Evolutionary conservation across 305 asterid genomes (phyloP).

Genomic region (Fraxinus ornus): DNA sequence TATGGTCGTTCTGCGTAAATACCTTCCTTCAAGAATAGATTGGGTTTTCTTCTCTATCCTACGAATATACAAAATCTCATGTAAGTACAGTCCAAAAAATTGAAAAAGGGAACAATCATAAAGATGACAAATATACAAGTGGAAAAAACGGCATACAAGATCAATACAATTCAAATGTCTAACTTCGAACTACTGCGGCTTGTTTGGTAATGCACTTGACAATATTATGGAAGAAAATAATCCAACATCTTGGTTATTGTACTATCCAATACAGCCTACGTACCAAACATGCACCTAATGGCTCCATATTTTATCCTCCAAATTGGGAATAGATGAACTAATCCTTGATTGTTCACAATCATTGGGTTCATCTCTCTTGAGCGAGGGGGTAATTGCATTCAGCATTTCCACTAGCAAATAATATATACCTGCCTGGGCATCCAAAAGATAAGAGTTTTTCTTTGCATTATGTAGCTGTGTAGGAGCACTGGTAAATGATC

Average conservation of each 20-base stretch:
- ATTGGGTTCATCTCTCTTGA: not conserved
- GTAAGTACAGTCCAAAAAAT: not conserved
- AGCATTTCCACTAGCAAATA: not conserved
- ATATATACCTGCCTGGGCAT: not conserved
- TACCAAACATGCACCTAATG: not conserved
- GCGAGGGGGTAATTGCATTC: not conserved
- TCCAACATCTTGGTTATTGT: not conserved
- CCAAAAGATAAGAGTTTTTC: not conserved
- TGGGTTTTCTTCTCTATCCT: not conserved
- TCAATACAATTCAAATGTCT: not conserved
- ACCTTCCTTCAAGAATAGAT: not conserved
- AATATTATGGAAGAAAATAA: not conserved
- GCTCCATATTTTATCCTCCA: not conserved
- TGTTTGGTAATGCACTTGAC: not conserved
- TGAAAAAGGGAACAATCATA: not conserved
- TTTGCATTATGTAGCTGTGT: not conserved
- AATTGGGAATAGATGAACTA: not conserved
- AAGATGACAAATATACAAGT: not conserved
- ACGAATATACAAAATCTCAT: not conserved
- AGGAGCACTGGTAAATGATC: constrained; percentile 1
- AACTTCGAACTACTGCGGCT: not conserved
- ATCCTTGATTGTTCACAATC: not conserved
- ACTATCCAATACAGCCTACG: not conserved
- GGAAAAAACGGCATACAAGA: not conserved
- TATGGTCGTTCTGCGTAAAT: not conserved